Percentiles rank a stretch among this genome's conserved stretches.
Conservation (phyloP, 164 flowering plant genomes). For the Vitis rupestris region DNA sequence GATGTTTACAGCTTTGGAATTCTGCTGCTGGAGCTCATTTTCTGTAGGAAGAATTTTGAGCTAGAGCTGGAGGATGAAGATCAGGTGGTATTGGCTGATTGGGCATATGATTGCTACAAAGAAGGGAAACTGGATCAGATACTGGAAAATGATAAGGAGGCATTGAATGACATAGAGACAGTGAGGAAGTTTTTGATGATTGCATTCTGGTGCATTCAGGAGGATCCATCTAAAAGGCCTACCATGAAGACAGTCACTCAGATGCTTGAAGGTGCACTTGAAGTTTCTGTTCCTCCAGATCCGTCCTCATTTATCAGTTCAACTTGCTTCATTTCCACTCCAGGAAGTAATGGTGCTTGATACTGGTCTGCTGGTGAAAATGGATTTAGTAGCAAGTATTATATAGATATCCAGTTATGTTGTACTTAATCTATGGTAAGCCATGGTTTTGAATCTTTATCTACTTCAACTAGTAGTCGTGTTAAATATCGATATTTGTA, state of each 20-base stretch:
- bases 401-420: no score
- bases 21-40: conserved; percentile 27
- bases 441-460: no score
- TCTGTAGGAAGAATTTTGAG: conserved; percentile 22
- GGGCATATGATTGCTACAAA: conserved; percentile 12
- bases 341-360: no score
- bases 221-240: conserved; percentile 30
- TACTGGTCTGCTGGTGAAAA: no score
- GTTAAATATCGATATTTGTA: no score
- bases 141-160: conserved; percentile 7
- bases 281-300: conserved; percentile 12
- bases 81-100: conserved; percentile 6
- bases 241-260: conserved; percentile 26
- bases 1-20: conserved; percentile 30
- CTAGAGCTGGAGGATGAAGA: background rate
- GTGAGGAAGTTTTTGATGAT: conserved; percentile 22
- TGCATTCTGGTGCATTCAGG: conserved; percentile 32
- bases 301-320: conserved; percentile 9
- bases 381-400: no score
- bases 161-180: conserved; percentile 6
- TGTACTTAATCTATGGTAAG: no score
- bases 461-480: no score
- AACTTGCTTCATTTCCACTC: no score
- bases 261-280: conserved; percentile 31
- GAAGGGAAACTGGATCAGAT: background rate